Percentiles rank a stretch among this genome's conserved stretches.
Conservation (phyloP, 352 stramenopile genomes). For the Globisporangium solare region DNA sequence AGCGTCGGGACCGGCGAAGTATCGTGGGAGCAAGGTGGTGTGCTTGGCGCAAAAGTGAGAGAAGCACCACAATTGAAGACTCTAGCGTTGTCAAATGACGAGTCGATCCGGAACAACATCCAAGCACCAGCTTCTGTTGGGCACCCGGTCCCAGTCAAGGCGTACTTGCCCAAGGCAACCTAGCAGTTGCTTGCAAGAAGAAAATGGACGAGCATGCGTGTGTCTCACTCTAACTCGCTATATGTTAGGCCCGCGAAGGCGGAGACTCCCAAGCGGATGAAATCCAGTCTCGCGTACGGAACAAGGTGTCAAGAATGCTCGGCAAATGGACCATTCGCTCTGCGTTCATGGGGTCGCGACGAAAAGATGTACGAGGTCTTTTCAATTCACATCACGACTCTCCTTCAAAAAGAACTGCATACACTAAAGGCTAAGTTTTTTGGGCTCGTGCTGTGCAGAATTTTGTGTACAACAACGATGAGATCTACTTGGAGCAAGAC, state of each 20-base stretch:
- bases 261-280: slow-evolving; percentile 71
- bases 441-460: slow-evolving; percentile 21
- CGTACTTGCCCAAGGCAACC: slow-evolving; percentile 67
- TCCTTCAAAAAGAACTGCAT: too few relatives aligned
- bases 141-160: slow-evolving; percentile 50
- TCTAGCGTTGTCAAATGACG: slow-evolving; percentile 41
- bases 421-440: too few relatives aligned
- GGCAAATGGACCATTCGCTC: slow-evolving; percentile 79
- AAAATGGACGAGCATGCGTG: too few relatives aligned
- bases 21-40: slow-evolving; percentile 69
- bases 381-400: too few relatives aligned
- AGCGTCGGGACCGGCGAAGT: slow-evolving; percentile 58
- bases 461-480: slow-evolving; percentile 82
- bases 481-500: slow-evolving; percentile 80
- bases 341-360: slow-evolving; percentile 33
- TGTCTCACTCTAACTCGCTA: too few relatives aligned
- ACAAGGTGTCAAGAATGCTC: slow-evolving; percentile 71
- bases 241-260: slow-evolving; percentile 49
- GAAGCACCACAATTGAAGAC: slow-evolving; percentile 66
- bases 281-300: slow-evolving; percentile 72
- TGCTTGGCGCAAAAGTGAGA: slow-evolving; percentile 69
- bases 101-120: slow-evolving; percentile 44
- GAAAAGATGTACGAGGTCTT: slow-evolving; percentile 39
- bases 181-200: neutral
- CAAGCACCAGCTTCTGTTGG: slow-evolving; percentile 46